These are phyloP conservation scores for Hyaloscypha finlandica DNA, from an alignment of 495 filamentous ascomycete genomes.

Conservation along the genomic window DNA sequence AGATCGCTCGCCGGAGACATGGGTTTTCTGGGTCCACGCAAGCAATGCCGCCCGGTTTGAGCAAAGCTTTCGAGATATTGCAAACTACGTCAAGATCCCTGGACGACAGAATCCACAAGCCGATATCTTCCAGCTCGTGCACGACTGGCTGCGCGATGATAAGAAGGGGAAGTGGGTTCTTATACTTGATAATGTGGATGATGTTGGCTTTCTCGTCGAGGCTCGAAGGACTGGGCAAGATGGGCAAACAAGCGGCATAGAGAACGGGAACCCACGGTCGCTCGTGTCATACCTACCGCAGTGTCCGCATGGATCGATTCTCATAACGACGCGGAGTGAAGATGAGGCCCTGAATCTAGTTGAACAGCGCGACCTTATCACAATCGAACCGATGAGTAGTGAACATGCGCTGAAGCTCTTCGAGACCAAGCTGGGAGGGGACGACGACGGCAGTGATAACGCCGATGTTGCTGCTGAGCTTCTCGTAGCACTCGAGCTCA, in stretches of 20 bases:
- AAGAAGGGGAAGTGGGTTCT: conserved; percentile 43
- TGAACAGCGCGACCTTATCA: conserved; percentile 41
- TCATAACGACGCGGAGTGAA: conserved; percentile 44
- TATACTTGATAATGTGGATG: conserved; percentile 47
- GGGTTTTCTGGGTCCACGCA: conserved; percentile 54
- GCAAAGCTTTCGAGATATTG: conserved; percentile 43
- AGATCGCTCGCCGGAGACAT: conserved; percentile 42
- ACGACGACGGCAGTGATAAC: conserved; percentile 15
- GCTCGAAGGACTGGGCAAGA: conserved; percentile 23
- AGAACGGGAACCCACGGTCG: background rate
- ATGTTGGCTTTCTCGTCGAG: conserved; percentile 34
- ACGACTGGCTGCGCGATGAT: conserved; percentile 39
- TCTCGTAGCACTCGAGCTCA: conserved; percentile 39
- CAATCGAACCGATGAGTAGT: conserved; percentile 40
- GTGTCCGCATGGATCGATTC: conserved; percentile 37
- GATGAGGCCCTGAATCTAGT: conserved; percentile 35
- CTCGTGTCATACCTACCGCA: conserved; percentile 37
- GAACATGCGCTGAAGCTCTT: conserved; percentile 40
- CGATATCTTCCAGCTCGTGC: conserved; percentile 43
- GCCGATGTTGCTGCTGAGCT: conserved; percentile 22
- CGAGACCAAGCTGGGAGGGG: conserved; percentile 38
- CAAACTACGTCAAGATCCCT: conserved; percentile 38
- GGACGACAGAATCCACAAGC: conserved; percentile 40
- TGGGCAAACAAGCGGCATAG: conserved; percentile 25
- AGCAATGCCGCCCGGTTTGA: conserved; percentile 42